Evolutionary conservation across 495 filamentous ascomycete genomes (phyloP), one percentile per base, ranked within the genome.

Genomic region (Neurospora sp.): DNA sequence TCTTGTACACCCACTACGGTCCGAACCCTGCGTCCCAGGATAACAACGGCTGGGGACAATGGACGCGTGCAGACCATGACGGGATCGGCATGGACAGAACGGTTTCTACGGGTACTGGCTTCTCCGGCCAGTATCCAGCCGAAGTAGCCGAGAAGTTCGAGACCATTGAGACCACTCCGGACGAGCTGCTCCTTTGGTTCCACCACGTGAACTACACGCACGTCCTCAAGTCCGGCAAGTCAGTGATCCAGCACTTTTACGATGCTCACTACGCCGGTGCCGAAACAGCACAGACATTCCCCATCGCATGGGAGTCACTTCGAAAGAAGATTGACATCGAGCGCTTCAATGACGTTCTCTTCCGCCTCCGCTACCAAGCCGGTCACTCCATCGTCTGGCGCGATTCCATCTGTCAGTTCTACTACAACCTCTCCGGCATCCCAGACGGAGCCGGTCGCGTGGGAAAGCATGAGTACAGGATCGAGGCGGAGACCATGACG

Each of bases 181-280:
- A 93, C 71, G 82, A 93, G 59, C 82, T 93, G 7, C 77, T 92
- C 0, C 81, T 93, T 7, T 93, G 90, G 91, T 93, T 93, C 81
- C 91, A 93, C 77, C 91, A 93, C 77, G 90, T 93, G 0, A 83
- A 84, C 22, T 93, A 91, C 74, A 92, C 89, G 0, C 86, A 91
- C 48, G 80, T 77, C 20, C 86, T 93, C 22, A 82, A 91, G 53
- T 89, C 84, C 7, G 89, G 89, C 9, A 88, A 91, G 78, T 90
- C 89, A 0, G 89, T 93, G 2, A 92, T 93, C 69, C 90, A 93
- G 79, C 89, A 93, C 77, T 91, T 93, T 77, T 93, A 92, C 76
- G 88, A 93, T 74, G 88, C 89, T 39, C 84, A 93, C 78, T 92
- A 93, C 79, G 80, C 74, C 18, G 90, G 91, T 18, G 86, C 87